Evolutionary conservation across 305 asterid genomes (phyloP), one percentile per base, ranked within the genome.

Genomic region (Stenogyne calaminthoides): DNA sequence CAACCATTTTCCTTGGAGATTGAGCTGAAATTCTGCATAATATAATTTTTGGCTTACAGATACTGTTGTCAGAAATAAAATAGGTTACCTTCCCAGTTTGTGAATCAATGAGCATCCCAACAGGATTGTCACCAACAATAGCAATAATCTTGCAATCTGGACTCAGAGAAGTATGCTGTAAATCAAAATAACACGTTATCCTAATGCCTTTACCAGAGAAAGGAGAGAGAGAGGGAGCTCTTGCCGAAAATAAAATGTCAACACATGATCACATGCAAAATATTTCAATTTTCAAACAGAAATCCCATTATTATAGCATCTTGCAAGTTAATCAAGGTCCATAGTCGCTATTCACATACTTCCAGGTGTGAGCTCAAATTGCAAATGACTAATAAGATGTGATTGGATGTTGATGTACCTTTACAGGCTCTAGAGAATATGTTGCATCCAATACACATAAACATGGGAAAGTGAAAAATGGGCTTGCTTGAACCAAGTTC

Each of bases 91-190:
- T 84, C 54, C 88, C 88, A 69, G 86, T 82, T 73, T 82, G 85
- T 29, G 88, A 82, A 78, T 84, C 84, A 44, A 83, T 83, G 37
- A 85, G 70, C 81, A 83, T 80, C 55, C 87, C 87, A 66, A 71
- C 86, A 55, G 84, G 87, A 77, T 79, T 79, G 69, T 83, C 89
- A 57, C 87, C 85, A 71, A 80, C 85, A 73, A 83, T 82, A 67
- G 81, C 83, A 57, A 83, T 66, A 22, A 82, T 36, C 76, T 85
- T 85, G 74, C 82, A 70, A 78, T 85, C 89, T 12, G 87, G 89
- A 80, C 87, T 82, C 47, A 85, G 72, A 70, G 85, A 82, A 62
- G 89, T 80, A 72, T 85, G 89, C 89, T 84, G 82, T 67, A 69
- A 65, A 27, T 37, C 29, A 64, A 73, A 76, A 32, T 54, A 60